Percentiles rank a stretch among this genome's conserved stretches.
Evolutionary conservation across 495 filamentous ascomycete genomes (phyloP).

Genomic region (Evernia prunastri): DNA sequence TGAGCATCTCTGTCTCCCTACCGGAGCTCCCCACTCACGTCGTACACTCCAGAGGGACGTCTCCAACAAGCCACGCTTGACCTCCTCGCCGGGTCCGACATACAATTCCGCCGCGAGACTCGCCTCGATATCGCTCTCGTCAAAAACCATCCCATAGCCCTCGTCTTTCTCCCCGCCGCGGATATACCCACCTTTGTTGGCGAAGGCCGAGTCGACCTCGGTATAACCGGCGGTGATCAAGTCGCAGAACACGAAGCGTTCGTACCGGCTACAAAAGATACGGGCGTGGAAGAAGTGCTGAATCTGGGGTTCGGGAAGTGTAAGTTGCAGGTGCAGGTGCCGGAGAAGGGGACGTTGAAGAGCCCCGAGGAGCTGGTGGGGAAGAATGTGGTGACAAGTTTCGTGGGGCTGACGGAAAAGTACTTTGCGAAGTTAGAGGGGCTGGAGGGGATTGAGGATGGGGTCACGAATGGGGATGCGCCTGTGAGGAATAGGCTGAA

Average conservation of each 20-base stretch:
- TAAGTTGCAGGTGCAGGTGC: constrained; percentile 92
- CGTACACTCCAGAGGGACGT: constrained; percentile 64
- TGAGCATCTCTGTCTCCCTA: constrained; percentile 37
- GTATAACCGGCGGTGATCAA: constrained; percentile 90
- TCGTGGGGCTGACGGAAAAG: constrained; percentile 68
- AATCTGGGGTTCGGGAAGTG: constrained; percentile 87
- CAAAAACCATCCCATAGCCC: constrained; percentile 88
- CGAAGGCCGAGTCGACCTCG: constrained; percentile 85
- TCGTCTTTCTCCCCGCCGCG: constrained; percentile 93
- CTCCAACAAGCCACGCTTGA: constrained; percentile 79
- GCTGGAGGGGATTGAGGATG: constrained; percentile 11
- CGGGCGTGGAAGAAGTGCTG: constrained; percentile 72
- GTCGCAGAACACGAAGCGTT: constrained; percentile 83
- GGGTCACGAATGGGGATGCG: constrained; percentile 27
- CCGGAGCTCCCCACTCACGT: neutral
- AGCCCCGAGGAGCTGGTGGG: constrained; percentile 73
- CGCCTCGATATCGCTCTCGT: constrained; percentile 95
- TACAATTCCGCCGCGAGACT: constrained; percentile 89
- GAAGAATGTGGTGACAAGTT: constrained; percentile 94
- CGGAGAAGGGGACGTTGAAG: constrained; percentile 68
- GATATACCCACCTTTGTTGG: constrained; percentile 97
- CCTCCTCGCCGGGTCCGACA: constrained; percentile 85
- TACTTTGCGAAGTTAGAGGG: constrained; percentile 78
- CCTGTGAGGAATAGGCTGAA: constrained; percentile 46
- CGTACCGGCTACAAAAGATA: constrained; percentile 47